These are phyloP conservation scores for Dendrobium huoshanense DNA, from an alignment of 106 monocot species.

Conservation along the genomic window DNA sequence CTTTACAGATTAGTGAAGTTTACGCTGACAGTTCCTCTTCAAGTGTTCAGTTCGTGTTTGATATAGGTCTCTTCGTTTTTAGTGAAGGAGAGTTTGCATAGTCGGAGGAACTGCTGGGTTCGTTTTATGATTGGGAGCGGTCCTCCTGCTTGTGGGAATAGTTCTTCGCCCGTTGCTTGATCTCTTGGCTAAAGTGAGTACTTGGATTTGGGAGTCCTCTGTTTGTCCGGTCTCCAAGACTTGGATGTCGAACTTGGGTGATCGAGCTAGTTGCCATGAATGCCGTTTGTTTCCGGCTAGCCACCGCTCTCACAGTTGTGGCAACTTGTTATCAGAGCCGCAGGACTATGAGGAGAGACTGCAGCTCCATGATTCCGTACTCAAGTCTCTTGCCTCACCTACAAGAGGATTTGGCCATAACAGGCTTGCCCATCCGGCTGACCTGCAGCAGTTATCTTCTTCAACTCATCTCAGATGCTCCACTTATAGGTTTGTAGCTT, in stretches of 20 bases:
- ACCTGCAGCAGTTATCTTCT: slow-evolving; percentile 25
- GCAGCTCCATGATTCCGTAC: slow-evolving; percentile 10
- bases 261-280: slow-evolving; percentile 18
- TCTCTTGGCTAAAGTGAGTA: slow-evolving; percentile 24
- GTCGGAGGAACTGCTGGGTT: slow-evolving; percentile 18
- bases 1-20: not conserved
- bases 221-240: not conserved
- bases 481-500: slow-evolving; percentile 22
- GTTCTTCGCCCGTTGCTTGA: slow-evolving; percentile 18
- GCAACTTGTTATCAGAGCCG: not conserved
- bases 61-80: slow-evolving; percentile 5
- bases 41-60: not conserved
- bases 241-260: slow-evolving; percentile 16
- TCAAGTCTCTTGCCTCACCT: slow-evolving; percentile 3
- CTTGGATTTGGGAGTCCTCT: slow-evolving; percentile 22
- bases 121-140: slow-evolving; percentile 24
- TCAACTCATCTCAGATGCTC: slow-evolving; percentile 18
- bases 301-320: slow-evolving; percentile 24
- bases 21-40: not conserved
- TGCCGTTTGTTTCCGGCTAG: slow-evolving; percentile 13
- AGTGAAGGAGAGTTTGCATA: not conserved
- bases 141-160: slow-evolving; percentile 35
- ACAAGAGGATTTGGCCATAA: slow-evolving; percentile 9
- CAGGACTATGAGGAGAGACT: not conserved
- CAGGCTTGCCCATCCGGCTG: slow-evolving; percentile 9